Conservation (phyloP, 352 stramenopile genomes). For the Aphanomyces cochlioides region DNA sequence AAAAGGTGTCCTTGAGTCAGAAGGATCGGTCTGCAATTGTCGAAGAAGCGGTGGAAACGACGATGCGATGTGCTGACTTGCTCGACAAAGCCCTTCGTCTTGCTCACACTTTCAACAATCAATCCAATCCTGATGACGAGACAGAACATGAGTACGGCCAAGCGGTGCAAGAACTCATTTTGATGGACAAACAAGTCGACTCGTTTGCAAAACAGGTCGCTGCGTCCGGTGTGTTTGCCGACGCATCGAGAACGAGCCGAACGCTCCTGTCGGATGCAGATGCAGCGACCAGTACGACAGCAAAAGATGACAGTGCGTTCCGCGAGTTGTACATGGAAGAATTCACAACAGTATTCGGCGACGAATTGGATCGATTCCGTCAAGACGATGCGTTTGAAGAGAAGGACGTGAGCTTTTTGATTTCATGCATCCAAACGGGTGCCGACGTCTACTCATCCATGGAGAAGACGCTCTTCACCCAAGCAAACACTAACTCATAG, state of each 20-base stretch:
- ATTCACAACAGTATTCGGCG: conserved; percentile 78
- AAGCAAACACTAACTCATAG: not conserved
- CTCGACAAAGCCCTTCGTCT: conserved; percentile 66
- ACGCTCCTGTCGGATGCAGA: conserved; percentile 50
- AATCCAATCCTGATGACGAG: conserved; percentile 44
- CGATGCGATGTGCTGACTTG: conserved; percentile 67
- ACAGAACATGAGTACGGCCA: conserved; percentile 41
- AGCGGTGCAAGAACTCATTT: conserved; percentile 35
- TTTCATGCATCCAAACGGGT: conserved; percentile 78
- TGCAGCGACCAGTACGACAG: conserved; percentile 24
- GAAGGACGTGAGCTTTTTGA: conserved; percentile 87
- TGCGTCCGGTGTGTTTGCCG: conserved; percentile 42
- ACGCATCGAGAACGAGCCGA: conserved; percentile 54
- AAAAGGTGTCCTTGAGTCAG: not conserved
- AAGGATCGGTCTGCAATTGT: conserved; percentile 21
- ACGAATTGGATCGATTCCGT: conserved; percentile 79
- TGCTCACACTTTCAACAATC: conserved; percentile 42
- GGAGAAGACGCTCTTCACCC: conserved; percentile 78
- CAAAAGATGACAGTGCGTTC: conserved; percentile 49
- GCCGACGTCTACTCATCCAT: conserved; percentile 76
- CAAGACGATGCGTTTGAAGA: conserved; percentile 83
- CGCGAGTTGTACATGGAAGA: conserved; percentile 79
- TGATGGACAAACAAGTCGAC: conserved; percentile 50
- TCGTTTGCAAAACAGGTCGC: conserved; percentile 44
- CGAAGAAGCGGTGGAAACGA: conserved; percentile 50